A percentile compares a stretch with the other conserved stretches of the same genome.
Evolutionary conservation across 148 eudicot species (phyloP).

Genomic region (Spergularia marina): DNA sequence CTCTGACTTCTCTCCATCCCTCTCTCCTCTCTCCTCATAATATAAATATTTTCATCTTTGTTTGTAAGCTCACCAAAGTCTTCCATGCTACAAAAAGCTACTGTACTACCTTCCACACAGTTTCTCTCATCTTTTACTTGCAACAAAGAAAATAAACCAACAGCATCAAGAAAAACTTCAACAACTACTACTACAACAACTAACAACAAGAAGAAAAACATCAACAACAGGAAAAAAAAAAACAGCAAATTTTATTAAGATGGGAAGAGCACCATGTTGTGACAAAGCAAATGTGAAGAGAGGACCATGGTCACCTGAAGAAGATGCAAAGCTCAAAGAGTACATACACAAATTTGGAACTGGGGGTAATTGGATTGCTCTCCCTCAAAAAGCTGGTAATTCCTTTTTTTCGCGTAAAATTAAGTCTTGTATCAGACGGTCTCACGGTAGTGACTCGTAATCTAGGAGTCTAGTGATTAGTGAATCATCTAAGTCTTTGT

Average conservation of each 20-base stretch:
- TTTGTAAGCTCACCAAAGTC: conserved; percentile 23
- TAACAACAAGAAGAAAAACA: background rate
- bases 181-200: background rate
- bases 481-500: no score
- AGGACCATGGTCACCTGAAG: conserved; percentile 93
- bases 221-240: conserved; percentile 2
- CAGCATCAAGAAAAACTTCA: background rate
- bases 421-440: no score
- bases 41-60: conserved; percentile 24
- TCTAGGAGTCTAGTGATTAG: no score
- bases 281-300: conserved; percentile 86
- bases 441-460: no score
- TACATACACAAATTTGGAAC: conserved; percentile 60
- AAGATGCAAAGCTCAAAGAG: conserved; percentile 68
- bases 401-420: background rate
- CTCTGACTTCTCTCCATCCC: conserved; percentile 21
- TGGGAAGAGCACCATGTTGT: conserved; percentile 94
- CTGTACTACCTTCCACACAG: background rate
- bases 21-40: background rate
- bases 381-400: conserved; percentile 76
- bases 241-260: conserved; percentile 26
- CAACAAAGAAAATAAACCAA: background rate
- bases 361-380: conserved; percentile 78
- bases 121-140: background rate
- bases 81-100: conserved; percentile 22